Percentiles rank a stretch among this genome's conserved stretches.
These are phyloP conservation scores for Blastomyces silverae DNA, from an alignment of 2,329 filamentous ascomycete genomes.

Conservation along the genomic window DNA sequence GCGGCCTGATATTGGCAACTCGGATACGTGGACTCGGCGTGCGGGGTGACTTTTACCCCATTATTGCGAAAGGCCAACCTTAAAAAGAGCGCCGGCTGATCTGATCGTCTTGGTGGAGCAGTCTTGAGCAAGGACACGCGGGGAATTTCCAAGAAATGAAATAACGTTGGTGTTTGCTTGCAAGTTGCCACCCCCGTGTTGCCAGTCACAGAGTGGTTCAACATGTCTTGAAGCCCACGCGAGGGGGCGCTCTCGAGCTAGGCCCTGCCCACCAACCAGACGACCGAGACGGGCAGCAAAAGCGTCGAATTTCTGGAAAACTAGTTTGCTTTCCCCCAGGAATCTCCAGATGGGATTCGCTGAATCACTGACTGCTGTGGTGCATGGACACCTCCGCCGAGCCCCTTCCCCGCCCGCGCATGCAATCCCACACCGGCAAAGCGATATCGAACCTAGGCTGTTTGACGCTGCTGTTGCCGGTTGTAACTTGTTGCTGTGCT, in stretches of 20 bases:
- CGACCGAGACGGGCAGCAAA: not conserved
- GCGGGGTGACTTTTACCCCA: not conserved
- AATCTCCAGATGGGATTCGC: not conserved
- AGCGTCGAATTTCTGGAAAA: not conserved
- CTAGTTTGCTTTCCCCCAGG: not conserved
- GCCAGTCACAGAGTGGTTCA: too few relatives aligned
- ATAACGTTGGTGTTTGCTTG: too few relatives aligned
- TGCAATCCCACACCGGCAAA: not conserved
- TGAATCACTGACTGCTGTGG: not conserved
- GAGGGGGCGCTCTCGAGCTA: not conserved
- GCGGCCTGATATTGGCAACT: not conserved
- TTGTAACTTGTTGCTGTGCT: too few relatives aligned
- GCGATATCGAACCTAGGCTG: conserved; percentile 1
- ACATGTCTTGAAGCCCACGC: not conserved
- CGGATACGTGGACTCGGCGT: not conserved
- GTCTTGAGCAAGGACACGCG: too few relatives aligned
- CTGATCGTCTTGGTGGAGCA: not conserved
- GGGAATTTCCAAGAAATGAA: too few relatives aligned
- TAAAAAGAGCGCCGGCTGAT: not conserved
- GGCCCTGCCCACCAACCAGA: not conserved
- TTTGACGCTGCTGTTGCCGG: not conserved
- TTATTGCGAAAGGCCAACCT: too few relatives aligned
- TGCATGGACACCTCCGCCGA: not conserved
- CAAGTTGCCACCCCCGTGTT: too few relatives aligned
- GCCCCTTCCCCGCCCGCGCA: not conserved